These are phyloP conservation scores for Laetiporus sulphureus DNA, from an alignment of 1,284 basidiomycete genomes.

Conservation along the genomic window DNA sequence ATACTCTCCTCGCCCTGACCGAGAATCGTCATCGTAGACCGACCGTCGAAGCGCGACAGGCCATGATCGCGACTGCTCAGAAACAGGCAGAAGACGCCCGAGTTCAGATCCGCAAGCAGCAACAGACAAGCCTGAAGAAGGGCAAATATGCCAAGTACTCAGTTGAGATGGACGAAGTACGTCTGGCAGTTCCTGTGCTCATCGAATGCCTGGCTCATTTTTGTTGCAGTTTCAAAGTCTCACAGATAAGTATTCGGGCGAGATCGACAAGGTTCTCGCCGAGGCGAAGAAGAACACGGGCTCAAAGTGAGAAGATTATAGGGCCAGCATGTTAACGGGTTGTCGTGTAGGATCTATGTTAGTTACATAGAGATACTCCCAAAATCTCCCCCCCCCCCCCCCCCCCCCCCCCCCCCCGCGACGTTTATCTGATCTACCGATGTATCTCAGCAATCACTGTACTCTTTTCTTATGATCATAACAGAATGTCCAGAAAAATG, in stretches of 20 bases:
- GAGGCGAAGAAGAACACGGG: constrained; percentile 54
- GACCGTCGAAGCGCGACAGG: constrained; percentile 62
- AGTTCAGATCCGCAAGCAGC: constrained; percentile 62
- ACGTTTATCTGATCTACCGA: too few relatives aligned
- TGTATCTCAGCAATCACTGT: too few relatives aligned
- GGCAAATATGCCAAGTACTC: constrained; percentile 64
- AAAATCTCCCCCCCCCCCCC: too few relatives aligned
- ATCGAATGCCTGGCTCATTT: neutral
- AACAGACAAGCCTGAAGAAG: constrained; percentile 58
- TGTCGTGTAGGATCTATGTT: too few relatives aligned
- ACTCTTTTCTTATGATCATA: too few relatives aligned
- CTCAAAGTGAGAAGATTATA: constrained; percentile 17
- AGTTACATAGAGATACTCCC: too few relatives aligned
- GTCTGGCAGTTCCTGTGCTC: constrained; percentile 11
- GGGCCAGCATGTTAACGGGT: too few relatives aligned
- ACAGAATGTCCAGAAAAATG: too few relatives aligned
- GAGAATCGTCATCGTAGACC: too few relatives aligned
- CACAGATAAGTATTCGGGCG: constrained; percentile 48
- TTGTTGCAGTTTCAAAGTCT: constrained; percentile 62
- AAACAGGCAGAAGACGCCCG: constrained; percentile 70
- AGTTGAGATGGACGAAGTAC: constrained; percentile 56
- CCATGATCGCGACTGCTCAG: constrained; percentile 45
- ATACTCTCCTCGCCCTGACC: too few relatives aligned
- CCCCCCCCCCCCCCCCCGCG: too few relatives aligned
- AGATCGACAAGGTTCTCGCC: constrained; percentile 59